Evolutionary conservation across 257 asterid genomes (phyloP).

Genomic region (Schizonepeta tenuifolia): DNA sequence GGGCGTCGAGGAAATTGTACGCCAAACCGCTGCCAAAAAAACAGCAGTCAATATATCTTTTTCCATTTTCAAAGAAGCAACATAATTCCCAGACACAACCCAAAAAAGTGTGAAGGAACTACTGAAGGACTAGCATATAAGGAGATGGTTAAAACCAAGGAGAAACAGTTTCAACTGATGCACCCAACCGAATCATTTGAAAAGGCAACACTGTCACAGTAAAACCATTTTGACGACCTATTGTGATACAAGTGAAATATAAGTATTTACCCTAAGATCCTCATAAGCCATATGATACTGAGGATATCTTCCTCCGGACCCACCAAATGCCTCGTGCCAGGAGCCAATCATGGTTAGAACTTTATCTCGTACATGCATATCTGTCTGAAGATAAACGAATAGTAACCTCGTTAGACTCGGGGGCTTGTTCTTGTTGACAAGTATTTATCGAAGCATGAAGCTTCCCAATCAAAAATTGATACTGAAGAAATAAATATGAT

Average conservation of each 20-base stretch:
- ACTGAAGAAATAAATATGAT: not conserved
- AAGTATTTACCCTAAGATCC: slow-evolving; percentile 72
- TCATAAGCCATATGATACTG: slow-evolving; percentile 89
- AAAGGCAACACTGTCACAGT: not conserved
- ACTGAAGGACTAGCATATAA: not conserved
- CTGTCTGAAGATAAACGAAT: slow-evolving; percentile 62
- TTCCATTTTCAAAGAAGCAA: not conserved
- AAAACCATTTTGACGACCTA: not conserved
- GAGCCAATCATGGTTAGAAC: slow-evolving; percentile 68
- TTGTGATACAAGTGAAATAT: not conserved
- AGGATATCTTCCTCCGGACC: slow-evolving; percentile 82
- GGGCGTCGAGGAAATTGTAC: slow-evolving; percentile 71
- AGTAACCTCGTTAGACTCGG: slow-evolving; percentile 26
- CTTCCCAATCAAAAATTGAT: not conserved
- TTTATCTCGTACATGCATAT: slow-evolving; percentile 82
- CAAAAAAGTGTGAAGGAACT: not conserved
- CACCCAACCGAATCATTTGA: not conserved
- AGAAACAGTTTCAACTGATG: too few species aligned
- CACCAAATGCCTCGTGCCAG: slow-evolving; percentile 97
- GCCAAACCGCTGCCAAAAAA: slow-evolving; percentile 71
- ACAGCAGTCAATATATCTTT: not conserved
- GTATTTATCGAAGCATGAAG: not conserved
- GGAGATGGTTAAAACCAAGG: not conserved
- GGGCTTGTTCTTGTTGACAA: not conserved
- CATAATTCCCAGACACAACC: not conserved